Conservation (phyloP, 2,329 filamentous ascomycete genomes). For the Hypoxylon sp. region DNA sequence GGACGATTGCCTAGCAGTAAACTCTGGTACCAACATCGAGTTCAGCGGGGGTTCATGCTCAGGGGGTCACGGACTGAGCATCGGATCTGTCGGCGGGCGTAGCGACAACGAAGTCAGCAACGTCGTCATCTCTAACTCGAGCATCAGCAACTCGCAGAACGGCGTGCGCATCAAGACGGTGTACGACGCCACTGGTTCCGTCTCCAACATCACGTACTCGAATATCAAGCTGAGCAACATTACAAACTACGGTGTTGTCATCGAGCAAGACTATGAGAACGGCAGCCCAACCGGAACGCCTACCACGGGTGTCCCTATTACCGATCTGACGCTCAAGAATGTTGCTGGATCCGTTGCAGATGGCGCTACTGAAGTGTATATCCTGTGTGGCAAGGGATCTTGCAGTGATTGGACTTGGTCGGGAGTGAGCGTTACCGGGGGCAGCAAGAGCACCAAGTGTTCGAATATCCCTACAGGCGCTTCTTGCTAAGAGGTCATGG, state of each 20-base stretch:
- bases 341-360: conserved; percentile 58
- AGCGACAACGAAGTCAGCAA: conserved; percentile 67
- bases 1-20: conserved; percentile 72
- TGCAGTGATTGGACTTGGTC: conserved; percentile 58
- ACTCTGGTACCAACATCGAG: conserved; percentile 64
- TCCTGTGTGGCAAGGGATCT: conserved; percentile 58
- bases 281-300: conserved; percentile 58
- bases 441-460: conserved; percentile 68
- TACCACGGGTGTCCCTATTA: conserved; percentile 64
- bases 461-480: conserved; percentile 62
- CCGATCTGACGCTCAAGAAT: conserved; percentile 57
- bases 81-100: conserved; percentile 72
- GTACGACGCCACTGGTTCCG: conserved; percentile 64
- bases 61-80: conserved; percentile 70
- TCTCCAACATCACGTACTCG: conserved; percentile 67
- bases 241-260: conserved; percentile 68
- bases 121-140: conserved; percentile 65
- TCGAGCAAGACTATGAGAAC: conserved; percentile 71
- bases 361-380: conserved; percentile 54
- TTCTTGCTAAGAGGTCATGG: conserved; percentile 43
- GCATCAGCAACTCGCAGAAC: conserved; percentile 67
- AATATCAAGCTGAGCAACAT: conserved; percentile 66
- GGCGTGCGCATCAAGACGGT: conserved; percentile 73
- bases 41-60: conserved; percentile 62
- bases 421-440: conserved; percentile 57